Evolutionary conservation across 495 filamentous ascomycete genomes (phyloP), one percentile per base, ranked within the genome.

Genomic region (Neurospora sp.): DNA sequence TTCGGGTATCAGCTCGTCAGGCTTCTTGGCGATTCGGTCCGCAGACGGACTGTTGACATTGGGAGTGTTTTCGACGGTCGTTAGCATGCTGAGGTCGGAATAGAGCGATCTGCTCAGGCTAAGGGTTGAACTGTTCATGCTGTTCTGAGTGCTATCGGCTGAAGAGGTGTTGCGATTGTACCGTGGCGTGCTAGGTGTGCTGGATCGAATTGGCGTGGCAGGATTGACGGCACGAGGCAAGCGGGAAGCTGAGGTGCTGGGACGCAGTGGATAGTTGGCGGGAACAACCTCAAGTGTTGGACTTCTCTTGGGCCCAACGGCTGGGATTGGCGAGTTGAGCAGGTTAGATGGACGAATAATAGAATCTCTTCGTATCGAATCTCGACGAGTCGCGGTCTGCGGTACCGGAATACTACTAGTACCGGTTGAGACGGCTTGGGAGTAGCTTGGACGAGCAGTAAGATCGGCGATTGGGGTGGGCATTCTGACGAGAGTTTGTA

Each of bases 101-200:
- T 74, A 70, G 42, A 71, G 77, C 20, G 79, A 80, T 37, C 42
- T 27, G 38, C 76, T 74, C 20, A 77, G 76, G 70, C 76, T 79
- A 38, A 82, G 81, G 9, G 74, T 73, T 1, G 80, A 82, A 72
- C 76, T 78, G 59, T 42, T 71, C 79, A 81, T 78, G 76, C 80
- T 82, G 69, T 74, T 75, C 53, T 79, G 79, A 2, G 79, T 80
- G 74, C 77, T 82, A 53, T 82, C 80, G 12, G 80, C 79, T 3
- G 78, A 78, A 0, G 79, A 79, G 0, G 74, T 77, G 45, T 82
- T 79, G n/a, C 77, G 78, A 69, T 76, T 69, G 37, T 78, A 71
- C 14, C 53, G 53, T 16, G 53, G 53, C 20, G 53, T 61, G 18
- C 41, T 71, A 2, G 80, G 80, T 0, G 80, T 81, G 68, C 61